Evolutionary conservation across 2,329 filamentous ascomycete species (phyloP), one percentile per base, ranked within the genome.

Genomic region (Aspergillus sp.): DNA sequence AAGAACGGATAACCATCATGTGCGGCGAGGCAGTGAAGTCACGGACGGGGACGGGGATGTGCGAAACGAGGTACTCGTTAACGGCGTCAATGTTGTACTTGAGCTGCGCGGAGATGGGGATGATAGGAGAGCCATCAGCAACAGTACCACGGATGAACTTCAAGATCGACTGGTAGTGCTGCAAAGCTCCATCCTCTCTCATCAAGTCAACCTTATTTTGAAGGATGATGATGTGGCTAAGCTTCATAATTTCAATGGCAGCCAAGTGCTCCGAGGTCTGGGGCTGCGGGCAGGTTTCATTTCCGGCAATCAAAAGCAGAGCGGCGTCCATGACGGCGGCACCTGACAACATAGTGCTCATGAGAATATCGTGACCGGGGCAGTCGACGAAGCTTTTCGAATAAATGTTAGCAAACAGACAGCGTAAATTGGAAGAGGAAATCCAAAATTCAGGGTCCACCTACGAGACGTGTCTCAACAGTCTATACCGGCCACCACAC

Each of bases 141-240:
- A 96, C 91, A 30, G 93, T 98, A 64, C 93, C 93, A 65, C 93
- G 85, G 64, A 98, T 96, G 73, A 98, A 98, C 73, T 97, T 97
- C 61, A 94, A 79, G 57, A 98, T 98, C 1, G 90, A 96, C 71
- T 95, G 85, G 76, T 95, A 93, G 71, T 98, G 93, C 64, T 91
- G 82, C 63, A 89, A 81, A 39, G 94, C 93, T 50, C 86, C 88
- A 67, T 97, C 91, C 77, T 96, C 88, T 60, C 90, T 82, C 90
- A 98, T 97, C 58, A 98, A 74, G 67, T 98, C 93, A 62, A 98
- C 93, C 81, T 98, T 98, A 78, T 98, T 98, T 73, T 98, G 93
- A 47, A 98, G 82, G 64, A 98, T 97, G 68, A 98, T 95, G 72
- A 98, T 96, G 75, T 98, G 94, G 71, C 95, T 90, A 53, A 98